Conservation (phyloP, 2,329 filamentous ascomycete species). For the Reticulascus tulasneorum region DNA sequence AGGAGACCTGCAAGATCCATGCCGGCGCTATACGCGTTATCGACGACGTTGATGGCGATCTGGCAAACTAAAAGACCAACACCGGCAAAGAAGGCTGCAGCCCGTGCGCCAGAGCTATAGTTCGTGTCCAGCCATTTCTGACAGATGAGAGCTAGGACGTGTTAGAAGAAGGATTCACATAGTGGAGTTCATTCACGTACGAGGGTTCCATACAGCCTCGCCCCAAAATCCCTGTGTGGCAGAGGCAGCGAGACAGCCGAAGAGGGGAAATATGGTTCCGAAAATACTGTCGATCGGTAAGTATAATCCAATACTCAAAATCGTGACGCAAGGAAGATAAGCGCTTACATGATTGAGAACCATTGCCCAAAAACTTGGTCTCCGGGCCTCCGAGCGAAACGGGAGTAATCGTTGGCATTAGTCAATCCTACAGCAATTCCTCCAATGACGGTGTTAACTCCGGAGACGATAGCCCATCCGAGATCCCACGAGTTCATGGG, state of each 20-base stretch:
- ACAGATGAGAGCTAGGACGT: constrained; percentile 8
- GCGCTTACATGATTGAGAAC: constrained; percentile 30
- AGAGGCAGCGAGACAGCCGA: constrained; percentile 31
- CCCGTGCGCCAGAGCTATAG: constrained; percentile 8
- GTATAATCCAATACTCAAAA: no score
- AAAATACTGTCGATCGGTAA: no score
- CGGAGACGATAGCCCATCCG: constrained; percentile 32
- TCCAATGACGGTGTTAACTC: constrained; percentile 37
- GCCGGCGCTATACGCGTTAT: constrained; percentile 34
- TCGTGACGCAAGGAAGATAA: no score
- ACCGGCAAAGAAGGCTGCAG: constrained; percentile 14
- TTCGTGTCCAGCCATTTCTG: constrained; percentile 8
- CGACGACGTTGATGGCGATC: constrained; percentile 14
- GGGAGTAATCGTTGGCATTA: constrained; percentile 41
- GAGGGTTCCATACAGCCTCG: constrained; percentile 37
- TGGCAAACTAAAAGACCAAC: constrained; percentile 13
- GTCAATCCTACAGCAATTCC: constrained; percentile 38
- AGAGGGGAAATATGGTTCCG: constrained; percentile 31
- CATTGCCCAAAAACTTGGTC: constrained; percentile 37
- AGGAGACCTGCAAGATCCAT: constrained; percentile 52
- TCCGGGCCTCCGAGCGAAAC: constrained; percentile 34
- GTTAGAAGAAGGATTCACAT: no score
- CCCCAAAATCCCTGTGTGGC: constrained; percentile 25
- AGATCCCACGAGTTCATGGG: constrained; percentile 18
- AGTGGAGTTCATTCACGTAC: no score